Percentiles rank a stretch among this genome's conserved stretches.
phyloP scores from a whole-genome alignment of 2,329 filamentous ascomycete species.

The Aspergillus hiratsukae region DNA sequence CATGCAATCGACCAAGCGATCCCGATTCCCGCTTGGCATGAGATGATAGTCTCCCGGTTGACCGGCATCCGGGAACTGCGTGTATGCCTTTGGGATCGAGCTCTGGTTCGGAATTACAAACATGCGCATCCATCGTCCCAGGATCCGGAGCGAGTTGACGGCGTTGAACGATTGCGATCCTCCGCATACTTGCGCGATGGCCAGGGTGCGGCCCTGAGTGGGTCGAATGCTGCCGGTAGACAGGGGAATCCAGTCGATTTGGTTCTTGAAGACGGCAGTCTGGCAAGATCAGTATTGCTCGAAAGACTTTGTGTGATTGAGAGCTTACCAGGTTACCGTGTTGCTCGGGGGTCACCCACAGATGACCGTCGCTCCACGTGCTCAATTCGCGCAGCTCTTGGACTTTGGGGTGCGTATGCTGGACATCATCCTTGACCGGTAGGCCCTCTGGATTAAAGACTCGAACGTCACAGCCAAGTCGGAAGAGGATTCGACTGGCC shows the following conservation, averaged over 20 bases:
- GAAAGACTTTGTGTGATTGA: not conserved
- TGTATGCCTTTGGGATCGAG: conserved; percentile 60
- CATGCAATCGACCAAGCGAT: conserved; percentile 62
- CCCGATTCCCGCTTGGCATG: conserved; percentile 53
- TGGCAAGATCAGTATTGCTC: conserved; percentile 16
- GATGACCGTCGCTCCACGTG: conserved; percentile 61
- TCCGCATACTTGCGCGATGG: conserved; percentile 59
- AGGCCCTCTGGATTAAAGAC: conserved; percentile 56
- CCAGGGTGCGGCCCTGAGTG: conserved; percentile 61
- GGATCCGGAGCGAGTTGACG: conserved; percentile 60
- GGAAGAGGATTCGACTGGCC: conserved; percentile 56
- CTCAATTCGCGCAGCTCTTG: conserved; percentile 59
- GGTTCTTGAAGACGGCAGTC: conserved; percentile 65
- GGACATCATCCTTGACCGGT: conserved; percentile 60
- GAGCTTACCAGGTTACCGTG: conserved; percentile 56
- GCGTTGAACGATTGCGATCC: conserved; percentile 65
- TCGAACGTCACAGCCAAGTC: conserved; percentile 63
- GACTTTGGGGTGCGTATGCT: conserved; percentile 56
- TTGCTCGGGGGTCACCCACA: conserved; percentile 64
- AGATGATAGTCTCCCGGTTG: conserved; percentile 47
- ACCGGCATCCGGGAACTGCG: conserved; percentile 51
- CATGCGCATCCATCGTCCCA: conserved; percentile 68
- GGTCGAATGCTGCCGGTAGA: conserved; percentile 58
- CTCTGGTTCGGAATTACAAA: conserved; percentile 64
- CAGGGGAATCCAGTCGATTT: conserved; percentile 67